Percentiles rank a stretch among this genome's conserved stretches.
phyloP scores from a whole-genome alignment of 805 yeast genomes.

The Jamesozyma lodderae region DNA sequence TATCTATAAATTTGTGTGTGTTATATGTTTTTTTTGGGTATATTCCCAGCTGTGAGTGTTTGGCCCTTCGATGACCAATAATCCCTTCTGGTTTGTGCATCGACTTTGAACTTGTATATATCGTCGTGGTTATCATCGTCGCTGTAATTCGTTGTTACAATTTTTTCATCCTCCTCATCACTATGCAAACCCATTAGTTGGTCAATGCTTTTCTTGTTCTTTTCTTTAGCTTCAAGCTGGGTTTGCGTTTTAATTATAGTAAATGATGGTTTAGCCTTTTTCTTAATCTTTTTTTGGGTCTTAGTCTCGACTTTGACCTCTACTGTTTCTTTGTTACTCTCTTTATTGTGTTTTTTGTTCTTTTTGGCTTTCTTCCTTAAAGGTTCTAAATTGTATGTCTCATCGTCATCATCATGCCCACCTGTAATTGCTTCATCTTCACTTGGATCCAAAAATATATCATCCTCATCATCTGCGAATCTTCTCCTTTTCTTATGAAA shows the following conservation, averaged over 20 bases:
- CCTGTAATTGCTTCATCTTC: conserved; percentile 18
- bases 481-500: conserved; percentile 15
- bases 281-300: too few relatives aligned
- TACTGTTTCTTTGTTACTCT: background rate
- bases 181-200: conserved; percentile 2
- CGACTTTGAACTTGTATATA: conserved; percentile 16
- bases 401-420: conserved; percentile 14
- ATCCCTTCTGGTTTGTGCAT: conserved; percentile 28
- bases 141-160: background rate
- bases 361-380: conserved; percentile 13
- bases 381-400: conserved; percentile 15
- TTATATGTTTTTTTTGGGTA: conserved; percentile 3
- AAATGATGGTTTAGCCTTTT: too few relatives aligned
- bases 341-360: background rate
- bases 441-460: conserved; percentile 15
- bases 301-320: too few relatives aligned
- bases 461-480: conserved; percentile 14
- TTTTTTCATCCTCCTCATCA: too few relatives aligned
- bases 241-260: too few relatives aligned
- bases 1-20: background rate
- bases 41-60: conserved; percentile 7
- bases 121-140: background rate
- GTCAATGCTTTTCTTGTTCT: conserved; percentile 1
- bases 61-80: conserved; percentile 31
- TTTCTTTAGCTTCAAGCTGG: background rate